Percentiles rank a stretch among this genome's conserved stretches.
phyloP scores from a whole-genome alignment of 257 asterid genomes.

The Ocimum tenuiflorum region DNA sequence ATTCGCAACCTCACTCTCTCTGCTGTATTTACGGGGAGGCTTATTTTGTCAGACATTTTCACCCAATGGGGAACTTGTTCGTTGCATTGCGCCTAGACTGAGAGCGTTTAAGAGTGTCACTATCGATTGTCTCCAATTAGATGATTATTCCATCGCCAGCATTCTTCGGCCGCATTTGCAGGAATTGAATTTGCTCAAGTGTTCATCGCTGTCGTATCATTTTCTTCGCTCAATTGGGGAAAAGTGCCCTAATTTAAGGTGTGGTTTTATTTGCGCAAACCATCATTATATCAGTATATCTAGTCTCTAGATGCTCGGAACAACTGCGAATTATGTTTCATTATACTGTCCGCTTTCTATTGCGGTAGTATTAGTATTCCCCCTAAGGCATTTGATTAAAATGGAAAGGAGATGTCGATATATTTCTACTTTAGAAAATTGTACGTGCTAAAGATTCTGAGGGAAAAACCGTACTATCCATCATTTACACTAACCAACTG shows the following conservation, averaged over 20 bases:
- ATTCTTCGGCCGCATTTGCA: constrained; percentile 42
- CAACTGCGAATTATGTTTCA: neutral
- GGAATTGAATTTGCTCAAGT: constrained; percentile 65
- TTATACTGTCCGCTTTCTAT: neutral
- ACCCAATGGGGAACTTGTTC: constrained; percentile 40
- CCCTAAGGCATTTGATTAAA: neutral
- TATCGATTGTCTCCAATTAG: constrained; percentile 56
- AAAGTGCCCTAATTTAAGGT: constrained; percentile 69
- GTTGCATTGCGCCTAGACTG: constrained; percentile 31
- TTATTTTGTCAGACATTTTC: constrained; percentile 44
- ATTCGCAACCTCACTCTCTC: neutral
- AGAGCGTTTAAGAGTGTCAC: constrained; percentile 37
- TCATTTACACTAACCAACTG: too few species aligned
- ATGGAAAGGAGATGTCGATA: neutral
- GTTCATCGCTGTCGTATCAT: constrained; percentile 36
- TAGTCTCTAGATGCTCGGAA: neutral
- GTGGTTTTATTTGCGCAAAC: neutral
- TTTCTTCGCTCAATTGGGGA: constrained; percentile 42
- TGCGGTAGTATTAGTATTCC: neutral
- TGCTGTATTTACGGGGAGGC: constrained; percentile 4
- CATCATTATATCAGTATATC: neutral
- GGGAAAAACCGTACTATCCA: neutral
- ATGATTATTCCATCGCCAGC: constrained; percentile 32
- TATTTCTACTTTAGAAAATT: neutral
- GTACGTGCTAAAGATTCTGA: neutral